phyloP scores from a whole-genome alignment of 352 stramenopile genomes.

The Phytopythium litorale region DNA sequence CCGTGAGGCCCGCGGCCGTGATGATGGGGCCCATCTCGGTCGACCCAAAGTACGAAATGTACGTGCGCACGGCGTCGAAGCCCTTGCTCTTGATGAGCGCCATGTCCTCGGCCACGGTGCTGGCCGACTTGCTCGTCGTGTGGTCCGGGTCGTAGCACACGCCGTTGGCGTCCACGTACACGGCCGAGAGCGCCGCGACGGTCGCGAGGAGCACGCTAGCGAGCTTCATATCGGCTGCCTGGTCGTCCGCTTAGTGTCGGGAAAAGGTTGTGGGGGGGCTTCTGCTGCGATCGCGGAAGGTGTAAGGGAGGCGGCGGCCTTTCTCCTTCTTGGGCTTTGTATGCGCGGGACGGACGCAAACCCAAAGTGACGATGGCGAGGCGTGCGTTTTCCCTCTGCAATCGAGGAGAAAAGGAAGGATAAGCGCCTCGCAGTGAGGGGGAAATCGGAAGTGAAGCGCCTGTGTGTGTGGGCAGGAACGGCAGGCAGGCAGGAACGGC shows the following conservation, averaged over 20 bases:
- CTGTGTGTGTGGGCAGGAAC: not conserved
- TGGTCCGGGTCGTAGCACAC: conserved; percentile 73
- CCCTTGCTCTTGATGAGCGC: conserved; percentile 38
- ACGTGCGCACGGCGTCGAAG: conserved; percentile 64
- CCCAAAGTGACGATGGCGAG: not conserved
- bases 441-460: not conserved
- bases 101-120: conserved; percentile 40
- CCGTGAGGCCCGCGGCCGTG: conserved; percentile 37
- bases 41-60: conserved; percentile 58
- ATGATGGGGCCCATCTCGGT: conserved; percentile 50
- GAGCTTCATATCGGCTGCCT: conserved; percentile 34
- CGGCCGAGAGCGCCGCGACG: conserved; percentile 30
- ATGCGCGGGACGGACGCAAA: not conserved
- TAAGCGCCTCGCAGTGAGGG: conserved; percentile 1
- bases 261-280: not conserved
- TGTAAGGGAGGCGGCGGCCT: not conserved
- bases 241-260: conserved; percentile 12
- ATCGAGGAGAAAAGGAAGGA: conserved; percentile 3
- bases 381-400: conserved; percentile 2
- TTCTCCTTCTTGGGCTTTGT: not conserved
- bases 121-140: conserved; percentile 27
- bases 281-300: conserved; percentile 2
- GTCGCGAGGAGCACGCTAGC: conserved; percentile 20
- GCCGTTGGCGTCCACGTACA: conserved; percentile 45
- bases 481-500: not conserved